These are phyloP conservation scores for Polygonum aviculare DNA, from an alignment of 148 eudicot species.

Conservation along the genomic window DNA sequence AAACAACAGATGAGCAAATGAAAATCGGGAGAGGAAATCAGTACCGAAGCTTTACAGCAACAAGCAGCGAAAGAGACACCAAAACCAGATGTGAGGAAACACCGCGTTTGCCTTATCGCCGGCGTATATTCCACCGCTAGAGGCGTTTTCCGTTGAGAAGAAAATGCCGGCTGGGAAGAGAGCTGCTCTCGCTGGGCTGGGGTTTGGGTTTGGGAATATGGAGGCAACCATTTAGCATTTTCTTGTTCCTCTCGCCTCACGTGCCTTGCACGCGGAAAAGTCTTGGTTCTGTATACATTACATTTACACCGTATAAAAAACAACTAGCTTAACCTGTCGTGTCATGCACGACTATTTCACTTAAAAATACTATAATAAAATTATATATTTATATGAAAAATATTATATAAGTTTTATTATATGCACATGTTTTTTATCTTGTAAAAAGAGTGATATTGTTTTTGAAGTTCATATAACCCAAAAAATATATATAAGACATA, in stretches of 20 bases:
- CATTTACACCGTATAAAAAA: no score
- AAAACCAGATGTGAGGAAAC: not conserved
- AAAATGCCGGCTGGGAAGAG: not conserved
- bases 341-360: no score
- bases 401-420: no score
- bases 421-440: no score
- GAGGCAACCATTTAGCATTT: not conserved
- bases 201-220: not conserved
- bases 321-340: no score
- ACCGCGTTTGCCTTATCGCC: not conserved
- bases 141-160: conserved; percentile 2
- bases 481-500: no score
- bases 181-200: not conserved
- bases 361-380: no score
- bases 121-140: not conserved
- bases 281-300: not conserved
- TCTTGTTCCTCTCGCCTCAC: not conserved
- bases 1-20: not conserved
- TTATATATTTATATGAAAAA: no score
- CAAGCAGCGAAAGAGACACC: not conserved
- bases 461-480: no score
- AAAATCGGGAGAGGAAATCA: not conserved
- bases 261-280: not conserved
- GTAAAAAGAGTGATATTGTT: no score
- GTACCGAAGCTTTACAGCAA: not conserved